Conservation (phyloP, 2,329 filamentous ascomycete genomes). For the Mycosphaerella sp. region DNA sequence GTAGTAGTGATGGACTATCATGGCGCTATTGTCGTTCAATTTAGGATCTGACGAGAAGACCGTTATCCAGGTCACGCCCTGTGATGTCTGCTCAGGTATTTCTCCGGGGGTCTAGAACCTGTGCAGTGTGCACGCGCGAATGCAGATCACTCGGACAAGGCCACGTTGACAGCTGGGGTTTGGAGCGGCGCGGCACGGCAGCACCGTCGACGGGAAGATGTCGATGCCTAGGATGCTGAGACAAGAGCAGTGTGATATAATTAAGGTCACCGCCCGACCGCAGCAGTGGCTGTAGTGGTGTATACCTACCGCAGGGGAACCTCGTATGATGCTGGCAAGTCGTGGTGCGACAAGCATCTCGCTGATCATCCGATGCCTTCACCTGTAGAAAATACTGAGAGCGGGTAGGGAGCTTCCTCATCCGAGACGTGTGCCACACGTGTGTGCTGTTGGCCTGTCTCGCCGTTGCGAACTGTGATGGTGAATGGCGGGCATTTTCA, state of each 20-base stretch:
- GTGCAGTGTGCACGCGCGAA: neutral
- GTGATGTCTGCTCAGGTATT: neutral
- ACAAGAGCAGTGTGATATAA: conserved; percentile 6
- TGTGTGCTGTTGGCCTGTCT: neutral
- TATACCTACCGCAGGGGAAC: neutral
- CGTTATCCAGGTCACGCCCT: neutral
- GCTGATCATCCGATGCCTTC: conserved; percentile 7
- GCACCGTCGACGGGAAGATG: neutral
- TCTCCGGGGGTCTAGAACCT: neutral
- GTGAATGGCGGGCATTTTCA: no score
- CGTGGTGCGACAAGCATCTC: conserved; percentile 1
- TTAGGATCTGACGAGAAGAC: neutral
- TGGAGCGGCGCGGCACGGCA: neutral
- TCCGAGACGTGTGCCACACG: neutral
- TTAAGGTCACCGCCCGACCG: neutral
- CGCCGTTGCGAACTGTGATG: neutral
- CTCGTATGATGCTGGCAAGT: neutral
- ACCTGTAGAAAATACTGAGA: neutral
- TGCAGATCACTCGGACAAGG: conserved; percentile 3
- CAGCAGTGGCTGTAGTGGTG: neutral
- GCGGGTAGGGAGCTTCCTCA: neutral
- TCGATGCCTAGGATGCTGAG: conserved; percentile 6
- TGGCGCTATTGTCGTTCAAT: conserved; percentile 2
- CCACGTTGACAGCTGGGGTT: neutral
- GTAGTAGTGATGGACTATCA: neutral